These are phyloP conservation scores for Spirogloea muscicola DNA, from an alignment of 139 green algal genomes.

Conservation along the genomic window DNA sequence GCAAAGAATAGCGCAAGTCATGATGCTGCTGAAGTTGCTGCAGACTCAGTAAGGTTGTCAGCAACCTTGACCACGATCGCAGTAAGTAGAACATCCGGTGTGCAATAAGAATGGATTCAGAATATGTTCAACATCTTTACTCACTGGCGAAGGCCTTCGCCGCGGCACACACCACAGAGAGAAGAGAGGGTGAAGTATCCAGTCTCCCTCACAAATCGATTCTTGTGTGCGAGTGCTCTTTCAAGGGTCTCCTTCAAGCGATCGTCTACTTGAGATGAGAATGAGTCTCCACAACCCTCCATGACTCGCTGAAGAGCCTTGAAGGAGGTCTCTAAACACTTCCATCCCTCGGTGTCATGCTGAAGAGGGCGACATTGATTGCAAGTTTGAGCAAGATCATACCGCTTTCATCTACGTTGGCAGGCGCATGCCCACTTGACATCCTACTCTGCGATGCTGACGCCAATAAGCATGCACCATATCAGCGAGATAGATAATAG, in stretches of 20 bases:
- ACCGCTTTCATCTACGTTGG: neutral
- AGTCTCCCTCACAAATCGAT: conserved; percentile 85
- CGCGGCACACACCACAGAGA: neutral
- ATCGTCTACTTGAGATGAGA: conserved; percentile 9
- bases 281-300: conserved; percentile 55
- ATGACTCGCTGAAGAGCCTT: conserved; percentile 58
- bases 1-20: too few relatives aligned
- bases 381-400: neutral
- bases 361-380: neutral
- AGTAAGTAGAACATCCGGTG: too few relatives aligned
- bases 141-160: too few relatives aligned
- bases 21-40: too few relatives aligned
- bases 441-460: neutral
- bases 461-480: neutral
- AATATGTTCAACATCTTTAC: too few relatives aligned
- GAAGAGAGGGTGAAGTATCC: conserved; percentile 59
- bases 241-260: conserved; percentile 29
- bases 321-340: conserved; percentile 75
- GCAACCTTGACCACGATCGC: too few relatives aligned
- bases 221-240: conserved; percentile 68
- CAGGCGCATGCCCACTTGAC: neutral
- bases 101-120: too few relatives aligned
- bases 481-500: neutral
- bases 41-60: too few relatives aligned
- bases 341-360: conserved; percentile 75